Base-by-base conservation (phyloP, 2,329 filamentous ascomycete species). In the Paracoccidioides brasiliensis region DNA sequence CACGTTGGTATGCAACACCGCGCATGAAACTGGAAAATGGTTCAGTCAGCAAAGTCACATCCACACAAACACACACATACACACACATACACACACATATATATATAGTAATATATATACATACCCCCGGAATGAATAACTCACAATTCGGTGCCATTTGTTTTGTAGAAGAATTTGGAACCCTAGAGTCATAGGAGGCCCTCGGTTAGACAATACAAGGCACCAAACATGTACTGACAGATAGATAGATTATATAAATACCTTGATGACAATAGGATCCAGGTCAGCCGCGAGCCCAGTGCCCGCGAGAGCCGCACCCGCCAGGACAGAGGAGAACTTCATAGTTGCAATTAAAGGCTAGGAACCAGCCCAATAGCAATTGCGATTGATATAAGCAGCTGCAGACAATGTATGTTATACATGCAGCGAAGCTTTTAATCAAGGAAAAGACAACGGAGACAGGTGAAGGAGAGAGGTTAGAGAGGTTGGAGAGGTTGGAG, bases 1-100 rank as follows among this genome's bases (percentile, higher is more conserved):
- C 71, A 76, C 68, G 83, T 78, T 98, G 93, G 76, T 98, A 98
- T 63, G 93, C 93, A 64, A 98, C 79, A 75, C 93, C 93, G 72
- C 86, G 88, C 72, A 97, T 88, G 78, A 83, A 94, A 74, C 79
- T 81, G 59, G 54, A 1, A 22, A 15, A 38, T n/a, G 30, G 3
- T 37, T 5, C 9, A 2, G 54, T 37, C n/a, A 49, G 56, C 61
- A 64, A 63, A 64, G 43, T 41, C 32, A 42, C 44, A 60, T 51
- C 33, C 57, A 56, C 54, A 57, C 43, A 22, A 1, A 22, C n/a
- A 54, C 63, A 54, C 14, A 48, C 15, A 14, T 48, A 35, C 12
- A 55, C 22, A 22, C 35, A 56, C 37, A 48, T 46, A 51, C 43
- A 28, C 52, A 48, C 5, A 40, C 48, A 59, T 35, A 28, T 46